Conservation (phyloP, 768 basidiomycete genomes). For the Lanmaoa pseudosensibilis region DNA sequence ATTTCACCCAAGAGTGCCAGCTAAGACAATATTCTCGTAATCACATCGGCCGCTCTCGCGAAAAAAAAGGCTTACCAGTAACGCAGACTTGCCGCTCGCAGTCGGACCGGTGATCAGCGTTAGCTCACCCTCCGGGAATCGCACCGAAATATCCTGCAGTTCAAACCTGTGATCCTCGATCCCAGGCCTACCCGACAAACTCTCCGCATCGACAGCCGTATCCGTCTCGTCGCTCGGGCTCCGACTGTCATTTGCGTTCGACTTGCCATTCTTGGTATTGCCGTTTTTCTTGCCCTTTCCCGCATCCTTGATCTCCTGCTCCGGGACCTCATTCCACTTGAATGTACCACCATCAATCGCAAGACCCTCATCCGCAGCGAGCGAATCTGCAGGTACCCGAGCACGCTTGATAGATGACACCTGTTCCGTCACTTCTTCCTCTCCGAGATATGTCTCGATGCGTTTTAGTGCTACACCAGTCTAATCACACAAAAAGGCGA, state of each 20-base stretch:
- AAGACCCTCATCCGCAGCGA: slow-evolving; percentile 36
- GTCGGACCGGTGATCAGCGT: slow-evolving; percentile 49
- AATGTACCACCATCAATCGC: slow-evolving; percentile 54
- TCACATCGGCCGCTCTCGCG: not conserved
- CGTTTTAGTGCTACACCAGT: slow-evolving; percentile 58
- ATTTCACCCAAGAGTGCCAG: slow-evolving; percentile 42
- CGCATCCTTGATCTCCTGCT: slow-evolving; percentile 24
- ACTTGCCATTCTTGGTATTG: slow-evolving; percentile 3
- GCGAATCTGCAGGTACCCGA: slow-evolving; percentile 23
- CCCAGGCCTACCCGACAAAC: slow-evolving; percentile 8
- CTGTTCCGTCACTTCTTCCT: slow-evolving; percentile 62
- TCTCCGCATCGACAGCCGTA: slow-evolving; percentile 16
- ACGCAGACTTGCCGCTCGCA: slow-evolving; percentile 50
- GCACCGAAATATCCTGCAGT: slow-evolving; percentile 43
- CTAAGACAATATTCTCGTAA: slow-evolving; percentile 11
- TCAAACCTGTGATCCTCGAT: slow-evolving; percentile 40
- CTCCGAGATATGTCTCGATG: slow-evolving; percentile 58
- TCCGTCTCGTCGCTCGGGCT: slow-evolving; percentile 6
- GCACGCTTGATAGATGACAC: slow-evolving; percentile 55
- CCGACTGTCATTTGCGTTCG: not conserved
- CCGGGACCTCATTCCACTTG: slow-evolving; percentile 55
- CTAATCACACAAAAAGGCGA: slow-evolving; percentile 25
- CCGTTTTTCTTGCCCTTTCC: slow-evolving; percentile 20
- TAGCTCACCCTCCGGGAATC: slow-evolving; percentile 48
- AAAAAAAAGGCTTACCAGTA: slow-evolving; percentile 34